These are phyloP conservation scores for Hygrocybe punicea DNA, from an alignment of 768 basidiomycete species.

Conservation along the genomic window DNA sequence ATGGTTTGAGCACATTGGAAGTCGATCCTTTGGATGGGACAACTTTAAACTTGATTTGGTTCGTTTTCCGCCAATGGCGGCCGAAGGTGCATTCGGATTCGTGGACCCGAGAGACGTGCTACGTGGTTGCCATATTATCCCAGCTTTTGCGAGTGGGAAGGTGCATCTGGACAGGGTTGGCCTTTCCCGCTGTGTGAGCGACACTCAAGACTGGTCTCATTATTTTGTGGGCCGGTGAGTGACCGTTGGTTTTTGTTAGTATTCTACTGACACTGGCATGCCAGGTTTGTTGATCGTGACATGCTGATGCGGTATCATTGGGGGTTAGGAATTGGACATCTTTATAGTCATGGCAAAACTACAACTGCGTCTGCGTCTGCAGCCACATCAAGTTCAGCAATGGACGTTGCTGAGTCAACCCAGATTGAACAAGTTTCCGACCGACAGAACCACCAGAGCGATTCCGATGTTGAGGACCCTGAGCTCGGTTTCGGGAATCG, in stretches of 20 bases:
- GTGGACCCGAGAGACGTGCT: constrained; percentile 17
- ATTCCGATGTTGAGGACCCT: background rate
- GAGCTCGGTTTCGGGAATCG: background rate
- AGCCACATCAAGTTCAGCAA: background rate
- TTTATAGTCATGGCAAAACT: background rate
- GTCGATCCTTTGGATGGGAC: background rate
- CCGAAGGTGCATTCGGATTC: constrained; percentile 19
- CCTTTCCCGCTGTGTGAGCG: background rate
- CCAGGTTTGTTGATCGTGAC: constrained; percentile 26
- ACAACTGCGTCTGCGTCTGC: background rate
- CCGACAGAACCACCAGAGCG: background rate
- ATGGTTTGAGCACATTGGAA: constrained; percentile 3
- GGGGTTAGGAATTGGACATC: background rate
- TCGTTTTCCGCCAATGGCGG: constrained; percentile 8
- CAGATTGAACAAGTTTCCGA: background rate
- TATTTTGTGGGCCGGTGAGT: constrained; percentile 39
- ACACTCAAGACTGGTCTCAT: constrained; percentile 22
- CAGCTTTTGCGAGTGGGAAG: constrained; percentile 11
- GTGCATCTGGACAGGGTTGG: constrained; percentile 11
- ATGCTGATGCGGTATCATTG: constrained; percentile 26
- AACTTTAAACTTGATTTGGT: background rate
- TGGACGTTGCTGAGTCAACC: background rate
- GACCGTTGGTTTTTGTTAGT: background rate
- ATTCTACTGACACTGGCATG: background rate
- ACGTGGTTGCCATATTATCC: constrained; percentile 16